A percentile compares a stretch with the other conserved stretches of the same genome.
These are phyloP conservation scores for Hypoxylon sp. DNA, from an alignment of 2,329 filamentous ascomycete species.

Conservation along the genomic window DNA sequence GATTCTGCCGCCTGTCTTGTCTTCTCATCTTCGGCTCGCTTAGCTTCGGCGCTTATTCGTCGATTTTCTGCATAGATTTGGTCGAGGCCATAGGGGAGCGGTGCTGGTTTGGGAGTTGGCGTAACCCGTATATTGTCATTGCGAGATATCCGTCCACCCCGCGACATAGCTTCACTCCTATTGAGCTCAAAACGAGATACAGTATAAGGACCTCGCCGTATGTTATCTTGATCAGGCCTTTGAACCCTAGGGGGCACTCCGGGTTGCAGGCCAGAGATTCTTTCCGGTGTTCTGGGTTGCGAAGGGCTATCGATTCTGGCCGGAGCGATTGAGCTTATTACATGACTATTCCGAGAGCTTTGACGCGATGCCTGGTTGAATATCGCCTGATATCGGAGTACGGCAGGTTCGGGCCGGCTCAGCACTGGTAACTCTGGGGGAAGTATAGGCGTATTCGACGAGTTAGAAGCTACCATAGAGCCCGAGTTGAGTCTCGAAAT, in stretches of 20 bases:
- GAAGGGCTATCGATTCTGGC: neutral
- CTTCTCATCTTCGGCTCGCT: neutral
- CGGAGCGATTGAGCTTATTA: neutral
- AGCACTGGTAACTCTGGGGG: neutral
- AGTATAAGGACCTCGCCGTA: neutral
- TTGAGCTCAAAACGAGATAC: neutral
- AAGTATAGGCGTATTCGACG: neutral
- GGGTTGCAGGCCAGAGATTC: neutral
- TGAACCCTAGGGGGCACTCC: too few species aligned
- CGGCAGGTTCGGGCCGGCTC: neutral
- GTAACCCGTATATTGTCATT: neutral
- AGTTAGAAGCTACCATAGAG: neutral
- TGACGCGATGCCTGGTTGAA: neutral
- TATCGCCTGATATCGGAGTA: neutral
- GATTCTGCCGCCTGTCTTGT: neutral
- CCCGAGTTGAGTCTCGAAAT: neutral
- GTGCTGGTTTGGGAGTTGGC: neutral
- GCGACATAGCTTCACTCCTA: neutral
- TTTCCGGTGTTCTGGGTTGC: neutral
- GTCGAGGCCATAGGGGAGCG: slow-evolving; percentile 17
- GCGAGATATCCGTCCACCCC: neutral
- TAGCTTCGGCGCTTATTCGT: slow-evolving; percentile 7
- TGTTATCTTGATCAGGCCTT: neutral
- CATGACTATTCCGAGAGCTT: neutral
- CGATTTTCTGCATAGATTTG: neutral